phyloP scores from a whole-genome alignment of 2,329 filamentous ascomycete species.

The Colletotrichum sp. region DNA sequence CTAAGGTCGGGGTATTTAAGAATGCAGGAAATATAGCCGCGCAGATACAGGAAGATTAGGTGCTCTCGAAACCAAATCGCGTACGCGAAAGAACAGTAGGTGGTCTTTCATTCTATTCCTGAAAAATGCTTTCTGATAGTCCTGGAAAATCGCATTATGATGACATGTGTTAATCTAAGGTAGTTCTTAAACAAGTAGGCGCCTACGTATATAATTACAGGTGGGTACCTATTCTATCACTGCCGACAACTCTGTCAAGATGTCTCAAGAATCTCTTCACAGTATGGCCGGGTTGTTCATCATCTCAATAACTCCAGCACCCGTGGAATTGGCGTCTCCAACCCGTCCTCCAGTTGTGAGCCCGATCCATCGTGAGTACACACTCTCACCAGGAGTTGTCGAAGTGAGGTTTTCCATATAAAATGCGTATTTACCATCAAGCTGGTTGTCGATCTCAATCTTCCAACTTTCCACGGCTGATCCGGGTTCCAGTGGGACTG shows the following conservation, averaged over 20 bases:
- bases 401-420: not conserved
- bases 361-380: not conserved
- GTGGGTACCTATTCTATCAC: no score
- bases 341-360: not conserved
- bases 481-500: not conserved
- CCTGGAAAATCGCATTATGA: not conserved
- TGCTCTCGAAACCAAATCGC: no score
- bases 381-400: not conserved
- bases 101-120: not conserved
- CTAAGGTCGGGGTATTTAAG: no score
- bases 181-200: not conserved
- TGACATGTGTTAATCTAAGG: not conserved
- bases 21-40: no score
- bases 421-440: not conserved
- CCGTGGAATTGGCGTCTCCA: not conserved
- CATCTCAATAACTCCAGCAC: not conserved
- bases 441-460: not conserved
- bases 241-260: not conserved
- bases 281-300: not conserved
- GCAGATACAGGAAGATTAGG: no score
- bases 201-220: no score
- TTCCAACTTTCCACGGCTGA: not conserved
- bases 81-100: not conserved
- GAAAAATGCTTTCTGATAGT: accelerated
- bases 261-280: not conserved